phyloP scores from a whole-genome alignment of 2,329 filamentous ascomycete genomes.

The Aureobasidium uvarum region DNA sequence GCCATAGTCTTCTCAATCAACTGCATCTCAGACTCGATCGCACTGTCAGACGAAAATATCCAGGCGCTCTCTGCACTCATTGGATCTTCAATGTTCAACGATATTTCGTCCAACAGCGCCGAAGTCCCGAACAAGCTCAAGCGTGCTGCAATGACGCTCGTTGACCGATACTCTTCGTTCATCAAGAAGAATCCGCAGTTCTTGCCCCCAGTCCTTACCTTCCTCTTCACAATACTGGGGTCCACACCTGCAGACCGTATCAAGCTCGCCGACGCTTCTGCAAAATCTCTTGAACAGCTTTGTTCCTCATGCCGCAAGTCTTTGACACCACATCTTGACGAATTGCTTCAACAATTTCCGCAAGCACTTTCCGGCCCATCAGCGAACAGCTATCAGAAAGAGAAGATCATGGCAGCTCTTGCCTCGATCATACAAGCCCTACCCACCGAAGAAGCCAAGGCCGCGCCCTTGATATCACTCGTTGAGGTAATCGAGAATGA shows the following conservation, averaged over 20 bases:
- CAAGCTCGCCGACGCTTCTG: conserved; percentile 64
- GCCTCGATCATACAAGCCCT: conserved; percentile 73
- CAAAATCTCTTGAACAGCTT: conserved; percentile 69
- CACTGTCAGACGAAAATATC: conserved; percentile 50
- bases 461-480: conserved; percentile 57
- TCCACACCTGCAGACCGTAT: conserved; percentile 44
- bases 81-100: conserved; percentile 57
- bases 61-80: conserved; percentile 62
- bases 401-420: conserved; percentile 71
- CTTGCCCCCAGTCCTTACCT: conserved; percentile 67
- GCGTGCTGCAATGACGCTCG: conserved; percentile 66
- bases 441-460: conserved; percentile 55
- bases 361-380: conserved; percentile 59
- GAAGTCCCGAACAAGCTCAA: conserved; percentile 62
- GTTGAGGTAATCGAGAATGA: conserved; percentile 63
- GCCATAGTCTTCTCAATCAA: conserved; percentile 62
- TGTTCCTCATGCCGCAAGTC: conserved; percentile 72
- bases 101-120: conserved; percentile 45
- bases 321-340: conserved; percentile 64
- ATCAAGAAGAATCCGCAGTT: conserved; percentile 68
- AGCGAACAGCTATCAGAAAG: conserved; percentile 67
- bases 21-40: conserved; percentile 57
- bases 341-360: conserved; percentile 70
- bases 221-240: conserved; percentile 69
- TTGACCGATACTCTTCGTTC: conserved; percentile 72